Conservation (phyloP, 176 grass and related monocot genomes). For the Juncus inflexus region DNA sequence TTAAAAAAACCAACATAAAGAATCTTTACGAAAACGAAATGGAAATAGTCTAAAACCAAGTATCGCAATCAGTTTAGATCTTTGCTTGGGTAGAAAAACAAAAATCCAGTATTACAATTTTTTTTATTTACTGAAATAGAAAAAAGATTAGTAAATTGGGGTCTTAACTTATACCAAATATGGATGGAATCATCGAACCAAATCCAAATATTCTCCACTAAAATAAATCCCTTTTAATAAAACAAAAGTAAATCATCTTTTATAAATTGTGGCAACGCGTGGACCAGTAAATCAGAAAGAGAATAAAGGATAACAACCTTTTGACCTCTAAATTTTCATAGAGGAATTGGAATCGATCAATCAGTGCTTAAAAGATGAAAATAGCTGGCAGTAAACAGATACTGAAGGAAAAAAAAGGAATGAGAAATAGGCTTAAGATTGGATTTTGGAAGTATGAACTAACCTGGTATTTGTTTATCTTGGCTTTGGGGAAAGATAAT, state of each 20-base stretch:
- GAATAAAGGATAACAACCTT: neutral
- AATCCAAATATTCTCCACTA: too few species aligned
- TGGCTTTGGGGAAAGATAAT: neutral
- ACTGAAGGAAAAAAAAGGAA: neutral
- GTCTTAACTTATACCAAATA: too few species aligned
- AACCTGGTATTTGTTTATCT: constrained; percentile 7
- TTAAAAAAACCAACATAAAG: constrained; percentile 21
- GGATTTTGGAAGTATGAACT: neutral
- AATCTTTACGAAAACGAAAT: too few species aligned
- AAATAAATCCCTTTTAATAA: neutral
- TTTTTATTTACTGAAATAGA: too few species aligned
- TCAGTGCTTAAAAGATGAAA: constrained; percentile 4
- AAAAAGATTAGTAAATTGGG: too few species aligned
- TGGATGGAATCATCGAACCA: too few species aligned
- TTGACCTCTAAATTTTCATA: neutral
- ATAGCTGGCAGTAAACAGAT: neutral
- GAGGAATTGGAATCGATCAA: neutral
- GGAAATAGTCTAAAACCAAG: too few species aligned
- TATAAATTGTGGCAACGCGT: constrained; percentile 21
- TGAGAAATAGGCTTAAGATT: neutral
- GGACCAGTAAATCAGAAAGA: constrained; percentile 23
- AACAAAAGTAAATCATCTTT: constrained; percentile 19
- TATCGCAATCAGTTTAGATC: too few species aligned
- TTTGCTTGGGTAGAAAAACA: too few species aligned
- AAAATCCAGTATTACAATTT: too few species aligned